Evolutionary conservation across 2,329 filamentous ascomycete species (phyloP).

Genomic region (Bertia moriformis): DNA sequence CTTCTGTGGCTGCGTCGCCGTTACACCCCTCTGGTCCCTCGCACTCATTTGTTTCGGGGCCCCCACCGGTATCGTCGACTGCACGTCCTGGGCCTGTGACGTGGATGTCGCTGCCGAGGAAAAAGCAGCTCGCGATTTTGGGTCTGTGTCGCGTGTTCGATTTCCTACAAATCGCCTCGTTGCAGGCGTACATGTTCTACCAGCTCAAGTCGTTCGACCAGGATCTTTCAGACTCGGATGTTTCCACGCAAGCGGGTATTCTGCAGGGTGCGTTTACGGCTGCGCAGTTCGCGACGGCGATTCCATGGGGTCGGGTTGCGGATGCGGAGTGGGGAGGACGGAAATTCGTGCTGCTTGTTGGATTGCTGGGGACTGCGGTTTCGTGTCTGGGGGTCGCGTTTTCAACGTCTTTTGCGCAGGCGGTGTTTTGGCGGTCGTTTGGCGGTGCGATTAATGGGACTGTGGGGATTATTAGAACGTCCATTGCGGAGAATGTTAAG

Average conservation of each 20-base stretch:
- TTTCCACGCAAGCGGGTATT: constrained; percentile 56
- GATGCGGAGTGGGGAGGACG: constrained; percentile 45
- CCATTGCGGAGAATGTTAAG: constrained; percentile 31
- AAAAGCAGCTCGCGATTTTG: constrained; percentile 55
- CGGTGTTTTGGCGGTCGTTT: constrained; percentile 49
- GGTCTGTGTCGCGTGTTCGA: constrained; percentile 59
- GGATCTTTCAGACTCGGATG: constrained; percentile 32
- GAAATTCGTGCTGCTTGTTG: constrained; percentile 58
- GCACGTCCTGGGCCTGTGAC: constrained; percentile 27
- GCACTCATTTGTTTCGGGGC: neutral
- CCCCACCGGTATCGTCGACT: too few relatives aligned
- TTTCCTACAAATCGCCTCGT: constrained; percentile 55
- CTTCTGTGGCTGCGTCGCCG: neutral
- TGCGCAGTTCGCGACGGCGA: constrained; percentile 59
- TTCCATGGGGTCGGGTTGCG: constrained; percentile 57
- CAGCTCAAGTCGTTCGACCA: constrained; percentile 54
- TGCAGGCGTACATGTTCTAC: constrained; percentile 63
- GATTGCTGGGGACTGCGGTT: constrained; percentile 50
- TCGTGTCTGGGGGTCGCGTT: constrained; percentile 63
- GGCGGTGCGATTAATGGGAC: constrained; percentile 42
- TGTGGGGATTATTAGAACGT: constrained; percentile 31
- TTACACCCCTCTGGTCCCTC: too few relatives aligned
- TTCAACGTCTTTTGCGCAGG: constrained; percentile 46
- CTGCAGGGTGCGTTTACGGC: constrained; percentile 60
- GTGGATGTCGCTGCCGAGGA: constrained; percentile 57